Percentiles rank a stretch among this genome's conserved stretches.
Evolutionary conservation across 352 stramenopile species (phyloP).

Genomic region (Phytopythium boreale): DNA sequence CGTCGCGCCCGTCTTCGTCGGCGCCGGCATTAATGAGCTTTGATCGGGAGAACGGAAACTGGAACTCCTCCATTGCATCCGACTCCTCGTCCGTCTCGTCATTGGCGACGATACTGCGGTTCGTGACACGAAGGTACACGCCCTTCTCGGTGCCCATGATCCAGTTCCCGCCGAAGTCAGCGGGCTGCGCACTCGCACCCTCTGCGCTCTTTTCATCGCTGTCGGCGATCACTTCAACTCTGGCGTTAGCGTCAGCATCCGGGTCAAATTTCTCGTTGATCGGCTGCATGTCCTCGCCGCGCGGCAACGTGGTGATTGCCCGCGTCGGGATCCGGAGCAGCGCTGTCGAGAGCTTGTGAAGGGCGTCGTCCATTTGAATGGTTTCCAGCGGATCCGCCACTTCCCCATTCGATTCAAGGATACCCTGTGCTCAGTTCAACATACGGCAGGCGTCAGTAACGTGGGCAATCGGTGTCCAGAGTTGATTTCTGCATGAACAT

Average conservation of each 20-base stretch:
- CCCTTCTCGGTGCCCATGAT: conserved; percentile 79
- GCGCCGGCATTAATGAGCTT: conserved; percentile 20
- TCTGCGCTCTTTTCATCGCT: not conserved
- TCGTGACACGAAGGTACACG: conserved; percentile 67
- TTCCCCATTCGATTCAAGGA: conserved; percentile 41
- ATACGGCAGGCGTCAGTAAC: conserved; percentile 3
- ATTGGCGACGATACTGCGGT: conserved; percentile 63
- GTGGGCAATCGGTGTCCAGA: not conserved
- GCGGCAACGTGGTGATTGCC: conserved; percentile 74
- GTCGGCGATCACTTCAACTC: not conserved
- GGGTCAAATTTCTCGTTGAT: conserved; percentile 36
- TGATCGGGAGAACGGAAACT: conserved; percentile 41
- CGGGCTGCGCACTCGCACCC: not conserved
- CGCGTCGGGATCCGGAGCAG: conserved; percentile 67
- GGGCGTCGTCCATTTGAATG: conserved; percentile 52
- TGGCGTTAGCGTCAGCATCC: conserved; percentile 6
- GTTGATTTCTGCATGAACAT: too few relatives aligned
- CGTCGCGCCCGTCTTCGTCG: not conserved
- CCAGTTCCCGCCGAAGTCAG: conserved; percentile 71
- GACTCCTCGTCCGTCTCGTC: conserved; percentile 59
- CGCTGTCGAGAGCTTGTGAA: conserved; percentile 65
- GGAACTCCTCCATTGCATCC: conserved; percentile 38
- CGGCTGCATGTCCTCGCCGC: conserved; percentile 48
- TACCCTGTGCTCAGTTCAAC: conserved; percentile 22
- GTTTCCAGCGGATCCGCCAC: conserved; percentile 36